Evolutionary conservation across 345 rosid species (phyloP).

Genomic region (Dovyalis caffra): DNA sequence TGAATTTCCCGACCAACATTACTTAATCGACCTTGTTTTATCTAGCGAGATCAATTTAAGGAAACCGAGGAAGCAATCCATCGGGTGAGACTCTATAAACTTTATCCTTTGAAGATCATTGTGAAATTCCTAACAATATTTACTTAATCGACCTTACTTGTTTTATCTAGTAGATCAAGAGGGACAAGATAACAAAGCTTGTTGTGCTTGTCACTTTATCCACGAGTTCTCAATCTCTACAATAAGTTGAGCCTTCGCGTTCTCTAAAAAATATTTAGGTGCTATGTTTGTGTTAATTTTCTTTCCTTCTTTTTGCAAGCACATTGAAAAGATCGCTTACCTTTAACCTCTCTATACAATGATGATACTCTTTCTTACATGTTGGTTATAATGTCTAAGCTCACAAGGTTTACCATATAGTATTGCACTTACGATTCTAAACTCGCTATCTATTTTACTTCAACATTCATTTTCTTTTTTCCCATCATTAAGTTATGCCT

Average conservation of each 20-base stretch:
- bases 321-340: not conserved
- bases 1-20: not conserved
- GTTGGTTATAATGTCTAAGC: conserved; percentile 39
- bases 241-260: conserved; percentile 87
- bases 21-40: not conserved
- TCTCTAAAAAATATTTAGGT: conserved; percentile 71
- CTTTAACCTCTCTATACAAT: conserved; percentile 31
- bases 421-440: not conserved
- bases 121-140: not conserved
- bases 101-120: not conserved
- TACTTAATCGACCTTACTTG: not conserved
- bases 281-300: conserved; percentile 3
- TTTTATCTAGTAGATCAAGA: conserved; percentile 56
- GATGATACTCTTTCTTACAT: conserved; percentile 85
- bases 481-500: not conserved
- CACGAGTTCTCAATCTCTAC: conserved; percentile 94
- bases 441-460: not conserved
- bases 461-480: not conserved
- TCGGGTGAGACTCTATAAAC: conserved; percentile 50
- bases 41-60: conserved; percentile 68
- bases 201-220: conserved; percentile 96
- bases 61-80: conserved; percentile 88
- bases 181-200: conserved; percentile 74
- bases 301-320: not conserved
- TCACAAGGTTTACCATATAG: not conserved